Conservation (phyloP, 1,139 yeast genomes). For the Geotrichum fermentans region DNA sequence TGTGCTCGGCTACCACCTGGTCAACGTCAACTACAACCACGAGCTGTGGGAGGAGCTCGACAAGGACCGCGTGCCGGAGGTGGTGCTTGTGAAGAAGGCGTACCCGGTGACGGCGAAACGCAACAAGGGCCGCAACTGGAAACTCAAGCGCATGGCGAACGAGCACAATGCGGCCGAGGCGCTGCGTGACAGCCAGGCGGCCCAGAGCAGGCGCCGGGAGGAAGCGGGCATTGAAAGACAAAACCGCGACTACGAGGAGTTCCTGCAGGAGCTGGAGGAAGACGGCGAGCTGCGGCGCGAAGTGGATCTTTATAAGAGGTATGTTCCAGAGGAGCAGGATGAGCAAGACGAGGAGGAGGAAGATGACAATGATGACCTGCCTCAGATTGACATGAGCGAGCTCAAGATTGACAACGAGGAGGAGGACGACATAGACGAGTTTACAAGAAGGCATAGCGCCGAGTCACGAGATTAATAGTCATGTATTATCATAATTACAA, state of each 20-base stretch:
- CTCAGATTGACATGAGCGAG: conserved; percentile 64
- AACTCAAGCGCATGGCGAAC: conserved; percentile 95
- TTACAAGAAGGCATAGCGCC: too few relatives aligned
- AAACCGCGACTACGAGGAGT: conserved; percentile 86
- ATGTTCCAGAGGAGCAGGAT: conserved; percentile 41
- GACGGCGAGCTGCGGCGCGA: conserved; percentile 88
- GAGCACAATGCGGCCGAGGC: conserved; percentile 65
- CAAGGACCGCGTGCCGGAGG: conserved; percentile 63
- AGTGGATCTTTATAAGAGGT: conserved; percentile 74
- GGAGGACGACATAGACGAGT: conserved; percentile 24
- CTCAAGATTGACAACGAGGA: conserved; percentile 60
- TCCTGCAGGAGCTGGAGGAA: conserved; percentile 92
- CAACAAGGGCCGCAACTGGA: conserved; percentile 76
- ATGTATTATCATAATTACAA: too few relatives aligned
- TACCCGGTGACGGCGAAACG: conserved; percentile 77
- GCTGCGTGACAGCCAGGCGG: conserved; percentile 59
- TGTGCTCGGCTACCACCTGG: conserved; percentile 80
- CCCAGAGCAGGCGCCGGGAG: conserved; percentile 57
- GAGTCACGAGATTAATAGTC: too few relatives aligned
- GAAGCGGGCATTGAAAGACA: conserved; percentile 69
- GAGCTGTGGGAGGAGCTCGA: conserved; percentile 77
- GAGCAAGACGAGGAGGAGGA: conserved; percentile 39
- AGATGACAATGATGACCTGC: conserved; percentile 25
- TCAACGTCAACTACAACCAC: conserved; percentile 82
- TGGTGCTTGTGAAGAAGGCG: conserved; percentile 83